Conservation (phyloP, 345 rosid species). For the Gossypium bickii region DNA sequence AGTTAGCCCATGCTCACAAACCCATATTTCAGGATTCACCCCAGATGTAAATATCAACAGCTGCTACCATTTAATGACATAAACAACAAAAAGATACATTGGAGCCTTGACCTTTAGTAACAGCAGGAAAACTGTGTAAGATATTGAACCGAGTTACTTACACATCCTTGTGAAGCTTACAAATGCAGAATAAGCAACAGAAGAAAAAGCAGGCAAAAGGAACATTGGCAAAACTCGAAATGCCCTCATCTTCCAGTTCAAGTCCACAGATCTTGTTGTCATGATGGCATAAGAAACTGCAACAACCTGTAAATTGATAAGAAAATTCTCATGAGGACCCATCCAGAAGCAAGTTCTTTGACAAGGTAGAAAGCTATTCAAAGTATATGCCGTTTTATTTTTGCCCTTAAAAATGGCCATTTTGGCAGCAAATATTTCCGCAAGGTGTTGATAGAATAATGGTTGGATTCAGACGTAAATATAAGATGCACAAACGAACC, state of each 20-base stretch:
- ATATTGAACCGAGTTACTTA: conserved; percentile 31
- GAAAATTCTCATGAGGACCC: background rate
- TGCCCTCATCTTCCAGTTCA: conserved; percentile 72
- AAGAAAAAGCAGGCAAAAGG: conserved; percentile 58
- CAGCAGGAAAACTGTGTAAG: background rate
- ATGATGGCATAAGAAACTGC: conserved; percentile 66
- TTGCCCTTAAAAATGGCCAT: background rate
- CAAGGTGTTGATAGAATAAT: background rate
- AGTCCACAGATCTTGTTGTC: conserved; percentile 52
- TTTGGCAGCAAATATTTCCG: background rate
- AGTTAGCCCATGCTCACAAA: background rate
- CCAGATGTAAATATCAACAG: background rate
- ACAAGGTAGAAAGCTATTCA: background rate
- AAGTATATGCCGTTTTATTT: background rate
- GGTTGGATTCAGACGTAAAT: background rate
- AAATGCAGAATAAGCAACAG: conserved; percentile 46
- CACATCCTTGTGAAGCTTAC: conserved; percentile 55
- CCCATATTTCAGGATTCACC: background rate
- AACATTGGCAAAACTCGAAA: conserved; percentile 63
- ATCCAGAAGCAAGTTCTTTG: background rate
- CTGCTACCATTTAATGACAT: background rate
- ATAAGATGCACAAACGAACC: background rate
- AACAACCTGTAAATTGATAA: conserved; percentile 40
- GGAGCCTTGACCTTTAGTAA: background rate
- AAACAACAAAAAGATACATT: background rate